Evolutionary conservation across 2,329 filamentous ascomycete species (phyloP), one percentile per base, ranked within the genome.

Genomic region (Beauveria scarabaeidicola): DNA sequence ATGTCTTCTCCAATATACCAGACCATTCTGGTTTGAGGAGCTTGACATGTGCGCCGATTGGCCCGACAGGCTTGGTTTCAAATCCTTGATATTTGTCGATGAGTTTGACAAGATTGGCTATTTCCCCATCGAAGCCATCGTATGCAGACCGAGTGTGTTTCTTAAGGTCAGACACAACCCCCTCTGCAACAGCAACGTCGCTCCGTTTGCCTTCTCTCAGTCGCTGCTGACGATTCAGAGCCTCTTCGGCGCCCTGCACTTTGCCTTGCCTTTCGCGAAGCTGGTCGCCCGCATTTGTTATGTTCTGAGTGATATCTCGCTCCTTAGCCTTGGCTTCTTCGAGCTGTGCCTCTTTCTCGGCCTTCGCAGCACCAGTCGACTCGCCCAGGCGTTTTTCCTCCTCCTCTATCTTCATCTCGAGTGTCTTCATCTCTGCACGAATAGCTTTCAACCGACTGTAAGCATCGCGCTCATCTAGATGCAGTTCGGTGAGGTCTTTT

Each of bases 1-100:
- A 80, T 1, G 83, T 83, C 63, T 82, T 88, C 69, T 99, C 94
- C 15, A 99, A 72, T 47, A 96, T 85, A 0, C 83, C 81, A 1
- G 87, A 88, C 94, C 94, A 99, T 66, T 90, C 81, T 1, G 90
- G 88, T 64, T 93, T 86, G 40, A 85, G 75, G 25, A 99, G 76
- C 64, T 85, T 86, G 55, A 99, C 80, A 67, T 94, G 83, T 25
- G 85, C 77, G 32, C 92, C 94, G 15, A 97, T 77, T 0, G 94
- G 94, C 0, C 94, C 94, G 38, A 97, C 78, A 2, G 94, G 94
- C 63, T 81, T 86, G 47, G 82, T 76, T 25, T 78, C 75, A 68
- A 95, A 97, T 0, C 85, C 78, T 2, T 63, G 72, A 60, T 96
- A 90, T n/a, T 77, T 75, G 6, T 84, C 78, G 62, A 97, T 89